Evolutionary conservation across 495 filamentous ascomycete species (phyloP).

Genomic region (Podospora sp.): DNA sequence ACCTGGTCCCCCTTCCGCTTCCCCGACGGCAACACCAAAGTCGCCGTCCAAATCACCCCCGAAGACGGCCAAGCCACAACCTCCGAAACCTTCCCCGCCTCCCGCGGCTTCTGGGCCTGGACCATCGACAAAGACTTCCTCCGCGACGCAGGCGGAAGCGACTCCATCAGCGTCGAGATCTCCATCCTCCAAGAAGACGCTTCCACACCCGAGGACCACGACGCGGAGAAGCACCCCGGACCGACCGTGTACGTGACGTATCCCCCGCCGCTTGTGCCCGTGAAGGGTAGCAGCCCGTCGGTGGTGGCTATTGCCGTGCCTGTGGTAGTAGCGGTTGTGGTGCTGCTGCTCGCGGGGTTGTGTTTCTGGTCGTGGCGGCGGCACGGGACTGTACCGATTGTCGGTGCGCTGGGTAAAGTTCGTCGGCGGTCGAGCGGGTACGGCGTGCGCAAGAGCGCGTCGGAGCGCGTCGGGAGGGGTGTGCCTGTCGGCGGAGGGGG

Average conservation of each 20-base stretch:
- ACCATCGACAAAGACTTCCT: conserved; percentile 26
- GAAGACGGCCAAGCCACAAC: conserved; percentile 9
- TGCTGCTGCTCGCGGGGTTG: conserved; percentile 21
- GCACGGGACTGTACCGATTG: conserved; percentile 21
- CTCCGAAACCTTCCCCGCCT: conserved; percentile 18
- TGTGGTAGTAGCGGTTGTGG: conserved; percentile 23
- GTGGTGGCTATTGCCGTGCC: conserved; percentile 31
- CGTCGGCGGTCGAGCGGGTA: conserved; percentile 28
- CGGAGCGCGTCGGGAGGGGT: conserved; percentile 24
- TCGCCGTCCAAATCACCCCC: conserved; percentile 17
- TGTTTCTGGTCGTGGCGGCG: conserved; percentile 24
- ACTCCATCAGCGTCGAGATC: conserved; percentile 24
- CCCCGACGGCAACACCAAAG: conserved; percentile 13
- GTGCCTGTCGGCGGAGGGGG: conserved; percentile 5
- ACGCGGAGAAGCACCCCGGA: conserved; percentile 11
- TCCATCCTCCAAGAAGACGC: conserved; percentile 21
- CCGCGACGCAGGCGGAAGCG: background rate
- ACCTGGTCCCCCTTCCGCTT: conserved; percentile 35
- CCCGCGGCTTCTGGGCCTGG: conserved; percentile 32
- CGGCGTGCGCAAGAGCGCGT: conserved; percentile 31
- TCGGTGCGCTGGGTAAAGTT: conserved; percentile 20
- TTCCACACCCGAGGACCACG: background rate
- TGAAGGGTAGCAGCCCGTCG: conserved; percentile 3
- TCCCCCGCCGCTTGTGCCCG: background rate
- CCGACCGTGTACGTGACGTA: conserved; percentile 24